A percentile compares a stretch with the other conserved stretches of the same genome.
Evolutionary conservation across 371 early-diverging fungal genomes (phyloP).

Genomic region (Nematocida ironsii): DNA sequence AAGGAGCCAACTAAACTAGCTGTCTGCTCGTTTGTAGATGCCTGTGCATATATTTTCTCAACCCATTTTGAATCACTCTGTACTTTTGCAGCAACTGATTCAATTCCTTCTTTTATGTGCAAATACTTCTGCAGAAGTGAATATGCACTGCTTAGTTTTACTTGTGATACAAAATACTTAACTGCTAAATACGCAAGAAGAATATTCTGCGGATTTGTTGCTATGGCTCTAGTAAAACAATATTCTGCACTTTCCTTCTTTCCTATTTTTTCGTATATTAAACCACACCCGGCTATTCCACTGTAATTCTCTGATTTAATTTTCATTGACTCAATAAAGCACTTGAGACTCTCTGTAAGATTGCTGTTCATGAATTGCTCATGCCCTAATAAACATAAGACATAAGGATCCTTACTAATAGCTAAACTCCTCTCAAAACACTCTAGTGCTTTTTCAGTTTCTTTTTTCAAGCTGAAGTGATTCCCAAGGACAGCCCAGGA

Average conservation of each 20-base stretch:
- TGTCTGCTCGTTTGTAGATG: slow-evolving; percentile 36
- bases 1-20: slow-evolving; percentile 4
- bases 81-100: slow-evolving; percentile 14
- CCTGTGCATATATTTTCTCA: neutral
- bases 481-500: slow-evolving; percentile 70
- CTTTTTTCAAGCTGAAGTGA: slow-evolving; percentile 64
- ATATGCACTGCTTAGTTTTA: slow-evolving; percentile 55
- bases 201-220: slow-evolving; percentile 61
- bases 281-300: slow-evolving; percentile 68
- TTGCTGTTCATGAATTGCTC: slow-evolving; percentile 68
- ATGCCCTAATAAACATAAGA: slow-evolving; percentile 68
- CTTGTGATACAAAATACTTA: slow-evolving; percentile 62
- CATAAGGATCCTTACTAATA: slow-evolving; percentile 64
- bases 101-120: slow-evolving; percentile 13
- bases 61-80: neutral
- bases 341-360: slow-evolving; percentile 60
- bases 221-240: slow-evolving; percentile 62
- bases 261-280: slow-evolving; percentile 65
- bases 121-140: slow-evolving; percentile 44
- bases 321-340: slow-evolving; percentile 62
- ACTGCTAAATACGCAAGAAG: slow-evolving; percentile 61
- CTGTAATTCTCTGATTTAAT: slow-evolving; percentile 65
- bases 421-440: slow-evolving; percentile 64
- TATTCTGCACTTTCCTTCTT: slow-evolving; percentile 65
- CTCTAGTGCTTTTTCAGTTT: slow-evolving; percentile 59